Conservation (phyloP, 371 early-diverging fungal species). For the Lichtheimia hyalospora region DNA sequence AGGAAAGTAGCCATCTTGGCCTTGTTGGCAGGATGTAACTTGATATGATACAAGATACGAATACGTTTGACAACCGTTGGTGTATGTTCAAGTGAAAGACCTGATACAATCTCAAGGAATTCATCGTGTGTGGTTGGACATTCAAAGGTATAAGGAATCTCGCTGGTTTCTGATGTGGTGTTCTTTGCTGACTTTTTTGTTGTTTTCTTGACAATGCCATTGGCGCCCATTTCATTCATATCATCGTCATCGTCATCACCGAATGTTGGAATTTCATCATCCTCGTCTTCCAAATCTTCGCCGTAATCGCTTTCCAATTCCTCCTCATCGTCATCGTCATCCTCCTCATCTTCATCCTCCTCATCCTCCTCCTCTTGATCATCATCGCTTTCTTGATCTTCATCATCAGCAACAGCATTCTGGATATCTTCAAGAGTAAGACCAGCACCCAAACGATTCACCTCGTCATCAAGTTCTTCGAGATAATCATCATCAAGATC, state of each 20-base stretch:
- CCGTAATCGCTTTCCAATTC: slow-evolving; percentile 33
- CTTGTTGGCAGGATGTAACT: slow-evolving; percentile 77
- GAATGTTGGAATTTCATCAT: slow-evolving; percentile 17
- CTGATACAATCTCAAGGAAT: slow-evolving; percentile 43
- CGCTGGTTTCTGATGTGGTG: slow-evolving; percentile 32
- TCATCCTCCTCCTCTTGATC: slow-evolving; percentile 52
- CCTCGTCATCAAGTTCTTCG: slow-evolving; percentile 44
- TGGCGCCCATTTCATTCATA: slow-evolving; percentile 44
- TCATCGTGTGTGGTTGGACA: slow-evolving; percentile 32
- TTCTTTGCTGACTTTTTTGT: slow-evolving; percentile 16
- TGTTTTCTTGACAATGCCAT: slow-evolving; percentile 39
- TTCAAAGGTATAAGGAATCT: slow-evolving; percentile 82
- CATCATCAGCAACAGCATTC: slow-evolving; percentile 30
- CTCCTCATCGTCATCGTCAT: slow-evolving; percentile 30
- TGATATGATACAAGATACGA: slow-evolving; percentile 78
- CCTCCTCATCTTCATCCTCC: slow-evolving; percentile 46
- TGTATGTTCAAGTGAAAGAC: slow-evolving; percentile 60
- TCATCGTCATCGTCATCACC: slow-evolving; percentile 53
- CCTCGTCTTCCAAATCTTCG: slow-evolving; percentile 48
- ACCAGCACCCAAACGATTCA: slow-evolving; percentile 41
- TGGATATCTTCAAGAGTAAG: slow-evolving; percentile 52
- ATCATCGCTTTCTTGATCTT: slow-evolving; percentile 32
- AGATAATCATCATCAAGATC: slow-evolving; percentile 82
- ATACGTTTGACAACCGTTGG: slow-evolving; percentile 75
- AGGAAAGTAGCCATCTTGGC: slow-evolving; percentile 62